A percentile compares a stretch with the other conserved stretches of the same genome.
phyloP scores from a whole-genome alignment of 768 basidiomycete species.

The Pholiota molesta region DNA sequence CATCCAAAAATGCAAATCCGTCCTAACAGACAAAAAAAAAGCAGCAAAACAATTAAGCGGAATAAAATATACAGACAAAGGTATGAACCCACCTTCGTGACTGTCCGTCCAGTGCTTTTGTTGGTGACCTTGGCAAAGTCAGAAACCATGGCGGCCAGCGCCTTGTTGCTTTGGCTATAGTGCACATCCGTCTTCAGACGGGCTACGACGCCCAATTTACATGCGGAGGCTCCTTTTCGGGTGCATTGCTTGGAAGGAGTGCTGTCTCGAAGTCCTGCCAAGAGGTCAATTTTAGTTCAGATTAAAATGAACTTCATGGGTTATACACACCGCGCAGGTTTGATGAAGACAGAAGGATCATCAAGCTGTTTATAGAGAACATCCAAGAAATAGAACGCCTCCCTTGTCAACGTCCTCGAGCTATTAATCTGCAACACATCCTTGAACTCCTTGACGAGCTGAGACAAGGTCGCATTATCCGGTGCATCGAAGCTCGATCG shows the following conservation, averaged over 20 bases:
- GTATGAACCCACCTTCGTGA: slow-evolving; percentile 59
- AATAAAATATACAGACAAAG: neutral
- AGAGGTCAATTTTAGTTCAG: neutral
- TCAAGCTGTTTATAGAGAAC: slow-evolving; percentile 70
- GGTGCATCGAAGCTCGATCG: slow-evolving; percentile 43
- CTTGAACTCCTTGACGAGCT: slow-evolving; percentile 61
- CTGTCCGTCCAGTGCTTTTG: slow-evolving; percentile 65
- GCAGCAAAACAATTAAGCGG: neutral
- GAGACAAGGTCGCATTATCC: slow-evolving; percentile 58
- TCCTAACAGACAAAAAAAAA: slow-evolving; percentile 1
- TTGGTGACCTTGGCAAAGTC: slow-evolving; percentile 75
- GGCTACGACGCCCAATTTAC: slow-evolving; percentile 65
- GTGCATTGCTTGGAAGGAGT: slow-evolving; percentile 42
- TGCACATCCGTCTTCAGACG: slow-evolving; percentile 58
- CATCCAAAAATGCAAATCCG: slow-evolving; percentile 62
- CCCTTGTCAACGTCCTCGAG: slow-evolving; percentile 67
- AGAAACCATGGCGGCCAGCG: slow-evolving; percentile 64
- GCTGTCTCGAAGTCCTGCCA: slow-evolving; percentile 37
- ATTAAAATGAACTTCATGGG: too few species aligned
- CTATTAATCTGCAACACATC: slow-evolving; percentile 64
- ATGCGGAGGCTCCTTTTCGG: slow-evolving; percentile 48
- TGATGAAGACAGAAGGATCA: slow-evolving; percentile 62
- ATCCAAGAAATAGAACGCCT: slow-evolving; percentile 73
- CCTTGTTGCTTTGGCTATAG: slow-evolving; percentile 51
- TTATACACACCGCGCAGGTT: slow-evolving; percentile 52